Evolutionary conservation across 495 filamentous ascomycete species (phyloP), one percentile per base, ranked within the genome.

Genomic region (Aspergillus sclerotiicarbonarius): DNA sequence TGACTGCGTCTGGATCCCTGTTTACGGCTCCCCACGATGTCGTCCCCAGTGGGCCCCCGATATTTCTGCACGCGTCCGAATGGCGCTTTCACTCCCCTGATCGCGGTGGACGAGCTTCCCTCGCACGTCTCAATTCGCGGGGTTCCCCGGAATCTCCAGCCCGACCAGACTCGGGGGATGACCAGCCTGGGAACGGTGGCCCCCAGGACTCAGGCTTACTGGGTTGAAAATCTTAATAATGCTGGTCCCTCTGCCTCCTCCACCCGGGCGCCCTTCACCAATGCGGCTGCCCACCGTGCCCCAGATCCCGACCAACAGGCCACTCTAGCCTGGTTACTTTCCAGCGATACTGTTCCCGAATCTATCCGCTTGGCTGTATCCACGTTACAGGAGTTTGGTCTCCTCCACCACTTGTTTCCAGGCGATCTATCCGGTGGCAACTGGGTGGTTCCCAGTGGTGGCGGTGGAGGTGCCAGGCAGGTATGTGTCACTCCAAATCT

Each of bases 41-140:
- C 69, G 53, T 63, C 65, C 25, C 59, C 64, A 9, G 61, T 67
- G 32, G 68, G 67, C 51, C 76, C 77, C 52, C 61, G 63, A 16
- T 86, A 82, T 67, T 87, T 82, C 64, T 79, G 80, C 53, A 69
- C 79, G 35, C 82, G 87, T 32, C 77, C 79, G 15, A 76, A 84
- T 58, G 85, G 85, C 49, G 70, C 65, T 15, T 71, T 82, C 54
- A 87, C 85, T 12, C 84, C 85, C 0, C 75, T 92, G 10, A 71
- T 90, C 35, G 82, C 86, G 0, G 77, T 84, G 0, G 89, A 90
- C 61, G 82, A 89, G 69, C 68, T 90, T 5, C 84, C 84, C 0
- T 44, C 70, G 6, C 56, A 62, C 9, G 37, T 80, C 41, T 46
- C 55, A 0, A 65, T 83, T 31, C 65, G 61, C 31, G 77, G 71